Conservation (phyloP, 106 monocot species). For the Acorus gramineus region DNA sequence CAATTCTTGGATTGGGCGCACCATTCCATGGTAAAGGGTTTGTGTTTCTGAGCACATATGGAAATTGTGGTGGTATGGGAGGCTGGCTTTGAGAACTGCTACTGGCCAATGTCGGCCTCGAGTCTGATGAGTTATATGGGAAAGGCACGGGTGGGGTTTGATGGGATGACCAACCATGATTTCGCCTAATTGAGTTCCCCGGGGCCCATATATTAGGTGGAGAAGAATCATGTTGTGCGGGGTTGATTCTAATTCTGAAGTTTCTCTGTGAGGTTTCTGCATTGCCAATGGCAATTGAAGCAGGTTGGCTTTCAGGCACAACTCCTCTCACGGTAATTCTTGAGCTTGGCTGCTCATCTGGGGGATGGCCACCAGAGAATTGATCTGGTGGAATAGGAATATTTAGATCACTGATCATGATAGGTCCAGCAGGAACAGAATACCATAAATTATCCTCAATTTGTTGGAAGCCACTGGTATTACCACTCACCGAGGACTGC, state of each 20-base stretch:
- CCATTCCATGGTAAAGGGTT: conserved; percentile 22
- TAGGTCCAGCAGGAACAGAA: conserved; percentile 22
- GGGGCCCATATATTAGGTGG: conserved; percentile 23
- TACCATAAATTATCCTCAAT: conserved; percentile 17
- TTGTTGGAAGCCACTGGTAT: conserved; percentile 14
- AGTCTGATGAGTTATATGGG: conserved; percentile 21
- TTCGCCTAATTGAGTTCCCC: conserved; percentile 20
- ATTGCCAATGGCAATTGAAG: conserved; percentile 14
- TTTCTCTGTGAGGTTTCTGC: conserved; percentile 44
- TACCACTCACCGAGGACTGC: conserved; percentile 49
- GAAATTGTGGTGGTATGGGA: conserved; percentile 8
- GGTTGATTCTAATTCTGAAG: conserved; percentile 36
- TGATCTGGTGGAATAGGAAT: conserved; percentile 22
- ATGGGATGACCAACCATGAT: conserved; percentile 22
- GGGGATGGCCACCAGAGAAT: conserved; percentile 11
- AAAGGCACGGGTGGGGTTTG: conserved; percentile 20
- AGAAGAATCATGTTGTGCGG: conserved; percentile 23
- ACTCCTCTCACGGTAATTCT: conserved; percentile 12
- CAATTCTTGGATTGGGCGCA: conserved; percentile 19
- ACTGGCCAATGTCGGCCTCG: conserved; percentile 7
- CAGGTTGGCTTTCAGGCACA: conserved; percentile 9
- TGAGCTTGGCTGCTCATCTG: conserved; percentile 23
- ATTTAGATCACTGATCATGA: conserved; percentile 13
- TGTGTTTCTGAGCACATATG: conserved; percentile 13
- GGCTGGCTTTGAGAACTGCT: conserved; percentile 26